Evolutionary conservation across 2,329 filamentous ascomycete species (phyloP).

Genomic region (Hypoxylon sp.): DNA sequence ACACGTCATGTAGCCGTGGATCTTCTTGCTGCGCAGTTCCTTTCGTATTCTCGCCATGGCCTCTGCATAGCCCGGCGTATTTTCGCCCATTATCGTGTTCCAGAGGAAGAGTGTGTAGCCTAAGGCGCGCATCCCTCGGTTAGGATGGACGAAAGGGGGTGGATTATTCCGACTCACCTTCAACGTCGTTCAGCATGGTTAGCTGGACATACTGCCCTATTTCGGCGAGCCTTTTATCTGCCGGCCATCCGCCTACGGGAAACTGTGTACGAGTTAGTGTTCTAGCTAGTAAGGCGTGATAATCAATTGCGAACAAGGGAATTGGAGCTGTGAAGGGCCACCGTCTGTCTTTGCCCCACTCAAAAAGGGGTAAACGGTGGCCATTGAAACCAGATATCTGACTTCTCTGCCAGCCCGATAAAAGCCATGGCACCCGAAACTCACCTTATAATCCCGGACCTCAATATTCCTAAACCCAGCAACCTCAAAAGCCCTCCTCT

Average conservation of each 20-base stretch:
- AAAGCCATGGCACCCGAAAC: not conserved
- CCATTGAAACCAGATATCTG: too few species aligned
- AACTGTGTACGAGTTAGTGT: slow-evolving; percentile 35
- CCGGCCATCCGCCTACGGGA: slow-evolving; percentile 49
- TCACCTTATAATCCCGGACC: slow-evolving; percentile 64
- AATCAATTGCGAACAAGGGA: too few species aligned
- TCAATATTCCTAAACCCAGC: slow-evolving; percentile 70
- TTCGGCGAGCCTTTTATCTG: slow-evolving; percentile 48
- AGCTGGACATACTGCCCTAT: slow-evolving; percentile 50
- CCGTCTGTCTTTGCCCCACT: too few species aligned
- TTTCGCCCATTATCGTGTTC: slow-evolving; percentile 47
- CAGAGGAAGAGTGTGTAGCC: slow-evolving; percentile 50
- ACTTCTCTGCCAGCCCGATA: too few species aligned
- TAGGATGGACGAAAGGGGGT: not conserved
- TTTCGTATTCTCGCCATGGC: slow-evolving; percentile 44
- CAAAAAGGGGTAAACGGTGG: too few species aligned
- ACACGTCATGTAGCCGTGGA: slow-evolving; percentile 47
- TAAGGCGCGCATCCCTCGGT: slow-evolving; percentile 4
- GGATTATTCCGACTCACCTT: slow-evolving; percentile 38
- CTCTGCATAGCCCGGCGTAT: slow-evolving; percentile 40
- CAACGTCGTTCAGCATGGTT: slow-evolving; percentile 49
- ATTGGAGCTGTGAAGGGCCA: too few species aligned
- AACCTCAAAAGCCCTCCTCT: slow-evolving; percentile 64
- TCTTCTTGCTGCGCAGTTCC: slow-evolving; percentile 44
- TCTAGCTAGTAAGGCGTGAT: not conserved